Percentiles rank a stretch among this genome's conserved stretches.
phyloP scores from a whole-genome alignment of 192 early-diverging fungal genomes.

The Backusella circina region DNA sequence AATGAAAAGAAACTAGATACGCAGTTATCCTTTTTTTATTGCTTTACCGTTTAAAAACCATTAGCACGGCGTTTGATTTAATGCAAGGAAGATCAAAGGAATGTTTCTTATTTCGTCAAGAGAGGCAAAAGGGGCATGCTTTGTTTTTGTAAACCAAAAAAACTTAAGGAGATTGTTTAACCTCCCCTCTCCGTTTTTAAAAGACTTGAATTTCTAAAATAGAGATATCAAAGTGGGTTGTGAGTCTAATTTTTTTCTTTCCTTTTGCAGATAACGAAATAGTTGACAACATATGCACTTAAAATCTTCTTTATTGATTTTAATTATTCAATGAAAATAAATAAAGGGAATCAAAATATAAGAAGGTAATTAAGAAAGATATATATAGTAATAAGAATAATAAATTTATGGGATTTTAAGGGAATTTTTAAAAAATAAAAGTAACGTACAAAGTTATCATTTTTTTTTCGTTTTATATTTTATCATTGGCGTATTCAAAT shows the following conservation, averaged over 20 bases:
- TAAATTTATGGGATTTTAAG: neutral
- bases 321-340: neutral
- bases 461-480: neutral
- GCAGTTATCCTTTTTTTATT: neutral
- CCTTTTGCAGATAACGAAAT: neutral
- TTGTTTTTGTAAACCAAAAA: neutral
- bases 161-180: neutral
- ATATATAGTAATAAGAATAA: neutral
- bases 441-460: neutral
- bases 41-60: neutral
- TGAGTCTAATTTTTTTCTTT: neutral
- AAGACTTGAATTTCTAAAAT: neutral
- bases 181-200: neutral
- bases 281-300: neutral
- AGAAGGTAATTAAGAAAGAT: neutral
- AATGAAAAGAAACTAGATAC: neutral
- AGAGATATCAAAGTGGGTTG: neutral
- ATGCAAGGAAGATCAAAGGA: neutral
- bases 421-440: neutral
- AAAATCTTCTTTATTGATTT: neutral
- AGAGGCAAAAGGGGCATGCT: neutral
- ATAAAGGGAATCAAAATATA: neutral
- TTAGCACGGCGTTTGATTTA: neutral
- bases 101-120: neutral
- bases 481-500: neutral